These are phyloP conservation scores for Bondarzewia mesenterica DNA, from an alignment of 1,284 basidiomycete species.

Conservation along the genomic window DNA sequence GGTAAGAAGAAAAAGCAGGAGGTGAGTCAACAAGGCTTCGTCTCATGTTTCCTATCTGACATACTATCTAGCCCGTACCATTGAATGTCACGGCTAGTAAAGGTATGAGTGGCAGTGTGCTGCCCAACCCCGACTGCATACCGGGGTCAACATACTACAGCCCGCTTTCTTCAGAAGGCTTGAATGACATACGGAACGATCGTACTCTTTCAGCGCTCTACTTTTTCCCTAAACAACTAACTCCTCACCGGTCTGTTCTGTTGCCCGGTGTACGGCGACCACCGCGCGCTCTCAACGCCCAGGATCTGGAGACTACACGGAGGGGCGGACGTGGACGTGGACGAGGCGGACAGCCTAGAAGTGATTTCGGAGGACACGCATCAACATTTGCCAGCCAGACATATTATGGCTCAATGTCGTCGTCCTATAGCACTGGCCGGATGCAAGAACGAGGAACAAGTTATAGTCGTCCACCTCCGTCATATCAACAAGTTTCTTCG, in stretches of 20 bases:
- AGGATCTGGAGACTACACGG: constrained; percentile 66
- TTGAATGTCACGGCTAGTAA: constrained; percentile 68
- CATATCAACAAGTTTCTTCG: constrained; percentile 7
- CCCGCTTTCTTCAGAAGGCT: constrained; percentile 48
- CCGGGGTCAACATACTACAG: constrained; percentile 88
- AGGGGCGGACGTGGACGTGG: constrained; percentile 34
- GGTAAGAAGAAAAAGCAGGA: constrained; percentile 79
- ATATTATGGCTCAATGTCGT: constrained; percentile 6
- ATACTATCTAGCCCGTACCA: constrained; percentile 42
- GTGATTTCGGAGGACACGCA: constrained; percentile 14
- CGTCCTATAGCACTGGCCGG: constrained; percentile 15
- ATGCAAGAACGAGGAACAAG: constrained; percentile 7
- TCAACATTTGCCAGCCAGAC: constrained; percentile 10
- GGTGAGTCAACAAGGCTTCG: constrained; percentile 39
- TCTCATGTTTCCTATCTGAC: constrained; percentile 9
- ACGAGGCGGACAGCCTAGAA: constrained; percentile 23
- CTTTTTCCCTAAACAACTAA: constrained; percentile 82
- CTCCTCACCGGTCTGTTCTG: constrained; percentile 81
- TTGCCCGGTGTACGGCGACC: constrained; percentile 68
- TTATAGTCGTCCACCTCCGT: constrained; percentile 2
- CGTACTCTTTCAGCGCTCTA: constrained; percentile 83
- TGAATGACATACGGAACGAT: constrained; percentile 83
- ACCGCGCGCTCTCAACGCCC: constrained; percentile 54
- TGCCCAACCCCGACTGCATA: constrained; percentile 83
- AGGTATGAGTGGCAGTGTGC: constrained; percentile 75